Evolutionary conservation across 1,284 basidiomycete genomes (phyloP), one percentile per base, ranked within the genome.

Genomic region (Fomitiporia mediterranea): DNA sequence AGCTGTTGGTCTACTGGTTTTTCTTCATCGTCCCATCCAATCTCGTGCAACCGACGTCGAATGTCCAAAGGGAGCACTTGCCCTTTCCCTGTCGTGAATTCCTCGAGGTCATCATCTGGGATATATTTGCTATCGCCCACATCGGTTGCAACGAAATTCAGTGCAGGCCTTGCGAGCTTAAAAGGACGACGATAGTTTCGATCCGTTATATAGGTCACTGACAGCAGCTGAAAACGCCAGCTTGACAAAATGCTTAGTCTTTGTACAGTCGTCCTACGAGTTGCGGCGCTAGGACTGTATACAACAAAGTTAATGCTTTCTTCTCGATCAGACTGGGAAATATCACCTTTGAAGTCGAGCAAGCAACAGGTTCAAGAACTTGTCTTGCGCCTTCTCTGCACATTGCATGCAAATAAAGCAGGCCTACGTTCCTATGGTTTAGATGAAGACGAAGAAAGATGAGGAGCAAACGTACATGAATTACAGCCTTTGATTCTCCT

Each of bases 351-450:
- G 32, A 19, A 51, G 23, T 27, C 48, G 35, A 30, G 35, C 34
- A 38, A 40, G 53, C 19, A 46, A 66, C 71, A 42, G 60, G 1
- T 71, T 68, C 8, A 76, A 58, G 38, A 84, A 70, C 17, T 79
- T 74, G 25, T 69, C 57, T 0, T 80, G 72, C 0, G 69, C 71
- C 67, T 80, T 86, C 67, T 89, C 86, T 0, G 83, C 84, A 61
- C 80, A 81, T 68, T 85, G 83, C 84, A 88, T 88, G 34, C 82
- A 61, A 27, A 89, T 68, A 64, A 85, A 88, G 58, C 79, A 83
- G 7, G 80, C 75, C 86, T 89, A 57, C 28, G 11, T 35, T 43
- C 38, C 35, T 27, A 9, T 30, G 17, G 57, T 8, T 17, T n/a
- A 50, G n/a, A 54, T 34, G 25, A 28, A 34, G 13, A 27, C 32